These are phyloP conservation scores for Astrocystis sublimbata DNA, from an alignment of 495 filamentous ascomycete genomes.

Conservation along the genomic window DNA sequence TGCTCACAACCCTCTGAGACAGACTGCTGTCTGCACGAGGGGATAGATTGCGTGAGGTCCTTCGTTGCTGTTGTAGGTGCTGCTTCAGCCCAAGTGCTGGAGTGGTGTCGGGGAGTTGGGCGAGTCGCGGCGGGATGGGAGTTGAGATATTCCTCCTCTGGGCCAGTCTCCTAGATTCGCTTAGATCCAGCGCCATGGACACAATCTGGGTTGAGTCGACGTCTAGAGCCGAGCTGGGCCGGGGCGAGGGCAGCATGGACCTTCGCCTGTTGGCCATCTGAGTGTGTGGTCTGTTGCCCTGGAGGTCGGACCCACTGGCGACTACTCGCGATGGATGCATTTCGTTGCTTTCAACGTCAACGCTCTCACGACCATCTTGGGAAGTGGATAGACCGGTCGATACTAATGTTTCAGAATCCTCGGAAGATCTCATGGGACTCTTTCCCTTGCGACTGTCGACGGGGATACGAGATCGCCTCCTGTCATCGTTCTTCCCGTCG, in stretches of 20 bases:
- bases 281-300: constrained; percentile 23
- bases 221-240: constrained; percentile 49
- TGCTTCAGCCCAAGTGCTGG: constrained; percentile 59
- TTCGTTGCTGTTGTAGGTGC: constrained; percentile 65
- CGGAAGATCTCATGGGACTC: constrained; percentile 17
- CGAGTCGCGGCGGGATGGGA: constrained; percentile 50
- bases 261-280: constrained; percentile 17
- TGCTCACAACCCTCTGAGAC: constrained; percentile 34
- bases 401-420: not conserved
- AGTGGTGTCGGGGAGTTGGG: constrained; percentile 41
- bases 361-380: not conserved
- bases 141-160: constrained; percentile 55
- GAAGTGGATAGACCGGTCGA: not conserved
- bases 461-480: constrained; percentile 31
- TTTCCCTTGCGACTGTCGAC: constrained; percentile 31
- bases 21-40: constrained; percentile 50
- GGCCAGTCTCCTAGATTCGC: constrained; percentile 73
- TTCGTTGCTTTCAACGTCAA: too few species aligned
- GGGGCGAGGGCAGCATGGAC: constrained; percentile 26
- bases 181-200: constrained; percentile 83
- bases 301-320: not conserved
- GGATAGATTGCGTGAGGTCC: constrained; percentile 58
- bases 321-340: not conserved
- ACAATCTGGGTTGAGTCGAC: constrained; percentile 84
- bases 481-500: constrained; percentile 24